Evolutionary conservation across 2,329 filamentous ascomycete genomes (phyloP).

Genomic region (Nakataea oryzae): DNA sequence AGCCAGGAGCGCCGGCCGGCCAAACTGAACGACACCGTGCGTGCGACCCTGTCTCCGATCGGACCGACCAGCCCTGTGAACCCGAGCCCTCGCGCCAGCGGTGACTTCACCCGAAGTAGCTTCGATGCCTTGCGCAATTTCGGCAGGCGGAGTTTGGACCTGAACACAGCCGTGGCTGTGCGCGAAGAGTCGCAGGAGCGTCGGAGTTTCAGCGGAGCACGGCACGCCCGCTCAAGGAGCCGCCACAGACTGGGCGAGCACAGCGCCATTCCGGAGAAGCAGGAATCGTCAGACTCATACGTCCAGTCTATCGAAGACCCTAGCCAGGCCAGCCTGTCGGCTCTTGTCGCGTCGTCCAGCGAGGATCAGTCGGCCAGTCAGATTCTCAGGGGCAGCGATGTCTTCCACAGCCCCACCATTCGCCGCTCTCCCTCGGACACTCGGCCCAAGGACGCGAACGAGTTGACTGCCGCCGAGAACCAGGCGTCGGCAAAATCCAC

Average conservation of each 20-base stretch:
- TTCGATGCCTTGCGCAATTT: slow-evolving; percentile 40
- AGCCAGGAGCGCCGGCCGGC: slow-evolving; percentile 13
- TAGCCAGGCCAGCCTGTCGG: slow-evolving; percentile 49
- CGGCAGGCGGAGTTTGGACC: slow-evolving; percentile 40
- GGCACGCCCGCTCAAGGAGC: slow-evolving; percentile 37
- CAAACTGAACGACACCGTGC: slow-evolving; percentile 45
- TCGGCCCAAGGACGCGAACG: slow-evolving; percentile 5
- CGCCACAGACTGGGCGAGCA: slow-evolving; percentile 27
- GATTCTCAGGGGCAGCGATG: slow-evolving; percentile 76
- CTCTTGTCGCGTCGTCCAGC: slow-evolving; percentile 54
- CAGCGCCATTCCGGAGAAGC: slow-evolving; percentile 26
- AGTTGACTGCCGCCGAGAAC: background rate
- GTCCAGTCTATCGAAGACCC: slow-evolving; percentile 64
- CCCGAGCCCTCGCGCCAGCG: slow-evolving; percentile 43
- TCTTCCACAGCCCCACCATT: slow-evolving; percentile 74
- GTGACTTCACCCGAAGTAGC: slow-evolving; percentile 40
- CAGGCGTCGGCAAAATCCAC: background rate
- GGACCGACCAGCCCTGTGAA: slow-evolving; percentile 30
- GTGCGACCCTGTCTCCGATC: slow-evolving; percentile 47
- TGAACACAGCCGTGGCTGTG: slow-evolving; percentile 24
- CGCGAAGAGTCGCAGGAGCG: slow-evolving; percentile 29
- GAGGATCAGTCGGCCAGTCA: slow-evolving; percentile 85
- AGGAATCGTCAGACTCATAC: slow-evolving; percentile 64
- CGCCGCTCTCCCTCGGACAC: slow-evolving; percentile 33
- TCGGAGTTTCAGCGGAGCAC: slow-evolving; percentile 54